A percentile compares a stretch with the other conserved stretches of the same genome.
Conservation (phyloP, 1,284 basidiomycete genomes). For the Paramarasmius palmivorus region DNA sequence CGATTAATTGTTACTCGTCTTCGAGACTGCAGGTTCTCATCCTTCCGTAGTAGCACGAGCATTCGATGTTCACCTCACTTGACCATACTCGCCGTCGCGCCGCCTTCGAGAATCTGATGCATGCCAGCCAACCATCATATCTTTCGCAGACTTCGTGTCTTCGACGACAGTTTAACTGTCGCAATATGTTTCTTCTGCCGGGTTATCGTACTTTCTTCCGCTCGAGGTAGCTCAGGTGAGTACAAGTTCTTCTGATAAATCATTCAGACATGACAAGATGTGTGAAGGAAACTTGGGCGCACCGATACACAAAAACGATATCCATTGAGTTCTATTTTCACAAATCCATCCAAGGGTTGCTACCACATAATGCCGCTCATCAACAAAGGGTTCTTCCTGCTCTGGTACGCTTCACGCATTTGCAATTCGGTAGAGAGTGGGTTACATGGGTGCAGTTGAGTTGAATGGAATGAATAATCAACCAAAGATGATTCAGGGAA, state of each 20-base stretch:
- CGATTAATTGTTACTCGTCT: too few species aligned
- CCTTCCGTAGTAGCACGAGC: too few species aligned
- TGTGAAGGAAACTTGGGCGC: conserved; percentile 20
- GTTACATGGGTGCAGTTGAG: conserved; percentile 89
- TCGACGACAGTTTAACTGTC: conserved; percentile 81
- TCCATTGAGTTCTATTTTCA: conserved; percentile 69
- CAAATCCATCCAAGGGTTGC: too few species aligned
- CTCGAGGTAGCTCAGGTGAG: conserved; percentile 88
- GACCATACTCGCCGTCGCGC: too few species aligned
- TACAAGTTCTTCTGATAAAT: too few species aligned
- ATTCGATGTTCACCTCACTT: conserved; percentile 36
- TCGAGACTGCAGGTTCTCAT: too few species aligned
- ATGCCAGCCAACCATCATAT: conserved; percentile 68
- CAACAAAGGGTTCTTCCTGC: conserved; percentile 89
- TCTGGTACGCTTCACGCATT: conserved; percentile 82
- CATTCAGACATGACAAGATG: neutral
- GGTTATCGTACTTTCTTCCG: too few species aligned
- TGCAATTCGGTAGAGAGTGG: conserved; percentile 85
- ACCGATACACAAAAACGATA: conserved; percentile 54
- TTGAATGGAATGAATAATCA: too few species aligned
- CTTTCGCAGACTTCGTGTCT: conserved; percentile 80
- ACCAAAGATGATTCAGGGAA: too few species aligned
- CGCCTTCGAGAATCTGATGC: too few species aligned
- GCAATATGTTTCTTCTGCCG: too few species aligned
- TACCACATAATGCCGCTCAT: too few species aligned